Evolutionary conservation across 2,329 filamentous ascomycete species (phyloP), one percentile per base, ranked within the genome.

Genomic region (Diaporthe batatas): DNA sequence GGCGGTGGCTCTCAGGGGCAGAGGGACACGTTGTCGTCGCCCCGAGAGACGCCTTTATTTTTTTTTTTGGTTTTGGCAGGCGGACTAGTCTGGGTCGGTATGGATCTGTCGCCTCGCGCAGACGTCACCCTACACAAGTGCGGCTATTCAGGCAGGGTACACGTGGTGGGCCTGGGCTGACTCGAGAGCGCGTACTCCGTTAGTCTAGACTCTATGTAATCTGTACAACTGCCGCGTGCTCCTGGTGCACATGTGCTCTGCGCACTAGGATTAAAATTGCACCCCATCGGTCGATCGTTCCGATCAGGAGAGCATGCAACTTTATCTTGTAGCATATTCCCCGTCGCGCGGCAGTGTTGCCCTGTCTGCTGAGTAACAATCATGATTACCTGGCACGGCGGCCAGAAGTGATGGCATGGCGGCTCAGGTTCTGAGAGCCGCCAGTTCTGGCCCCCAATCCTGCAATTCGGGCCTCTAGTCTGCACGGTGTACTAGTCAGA

Each of bases 131-230:
- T 65, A 11, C 44, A 36, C 62, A 65, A 51, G 62, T 65, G 62
- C 44, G 42, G 29, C 21, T 65, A 51, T 51, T 51, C 62, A 65
- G 44, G 44, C 62, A 65, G 44, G 36, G n/a, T 32, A 51, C 62
- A 65, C 29, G 62, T 51, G 62, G 62, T 65, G 62, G 62, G 47
- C 32, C 62, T 51, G 25, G 44, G 62, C 62, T 65, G 62, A 65
- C 62, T 65, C n/a, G n/a, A n/a, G n/a, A n/a, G n/a, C n/a, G n/a
- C n/a, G n/a, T n/a, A n/a, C n/a, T n/a, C n/a, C n/a, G n/a, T n/a
- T n/a, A n/a, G n/a, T n/a, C n/a, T n/a, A n/a, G n/a, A n/a, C n/a
- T n/a, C n/a, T n/a, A n/a, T n/a, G n/a, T n/a, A n/a, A n/a, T n/a
- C n/a, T n/a, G n/a, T n/a, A n/a, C n/a, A n/a, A n/a, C n/a, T n/a